Percentiles rank a stretch among this genome's conserved stretches.
These are phyloP conservation scores for Retiboletus fuscus DNA, from an alignment of 1,284 basidiomycete species.

Conservation along the genomic window DNA sequence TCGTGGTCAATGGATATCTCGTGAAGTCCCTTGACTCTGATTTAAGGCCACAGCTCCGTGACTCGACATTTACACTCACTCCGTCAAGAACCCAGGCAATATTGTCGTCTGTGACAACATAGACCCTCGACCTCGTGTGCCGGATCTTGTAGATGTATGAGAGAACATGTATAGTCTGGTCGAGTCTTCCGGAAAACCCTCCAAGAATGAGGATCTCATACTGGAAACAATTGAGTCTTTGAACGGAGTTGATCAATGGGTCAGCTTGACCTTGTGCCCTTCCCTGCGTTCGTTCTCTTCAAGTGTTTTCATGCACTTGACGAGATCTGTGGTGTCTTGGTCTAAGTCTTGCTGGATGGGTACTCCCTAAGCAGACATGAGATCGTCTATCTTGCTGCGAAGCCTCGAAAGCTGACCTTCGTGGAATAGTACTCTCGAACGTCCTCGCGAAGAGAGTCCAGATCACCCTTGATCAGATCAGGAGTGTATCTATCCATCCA, in stretches of 20 bases:
- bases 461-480: slow-evolving; percentile 91
- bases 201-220: slow-evolving; percentile 86
- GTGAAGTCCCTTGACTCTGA: slow-evolving; percentile 78
- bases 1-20: slow-evolving; percentile 78
- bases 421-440: slow-evolving; percentile 77
- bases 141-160: slow-evolving; percentile 88
- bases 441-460: slow-evolving; percentile 87
- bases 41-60: slow-evolving; percentile 10
- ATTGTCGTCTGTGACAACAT: slow-evolving; percentile 87
- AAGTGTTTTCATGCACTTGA: slow-evolving; percentile 87
- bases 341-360: slow-evolving; percentile 74
- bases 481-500: slow-evolving; percentile 71
- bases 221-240: slow-evolving; percentile 38
- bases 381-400: slow-evolving; percentile 14
- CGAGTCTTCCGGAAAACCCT: slow-evolving; percentile 90
- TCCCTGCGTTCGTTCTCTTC: slow-evolving; percentile 62
- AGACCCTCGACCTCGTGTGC: slow-evolving; percentile 69
- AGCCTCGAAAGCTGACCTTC: slow-evolving; percentile 56
- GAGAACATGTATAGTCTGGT: slow-evolving; percentile 94
- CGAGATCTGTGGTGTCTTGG: slow-evolving; percentile 92
- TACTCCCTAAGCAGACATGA: slow-evolving; percentile 65
- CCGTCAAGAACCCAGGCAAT: slow-evolving; percentile 88
- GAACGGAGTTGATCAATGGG: too few species aligned
- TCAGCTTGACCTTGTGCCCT: slow-evolving; percentile 50
- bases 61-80: slow-evolving; percentile 58